phyloP scores from a whole-genome alignment of 306 rosid genomes.

The Cucurbita moschata region DNA sequence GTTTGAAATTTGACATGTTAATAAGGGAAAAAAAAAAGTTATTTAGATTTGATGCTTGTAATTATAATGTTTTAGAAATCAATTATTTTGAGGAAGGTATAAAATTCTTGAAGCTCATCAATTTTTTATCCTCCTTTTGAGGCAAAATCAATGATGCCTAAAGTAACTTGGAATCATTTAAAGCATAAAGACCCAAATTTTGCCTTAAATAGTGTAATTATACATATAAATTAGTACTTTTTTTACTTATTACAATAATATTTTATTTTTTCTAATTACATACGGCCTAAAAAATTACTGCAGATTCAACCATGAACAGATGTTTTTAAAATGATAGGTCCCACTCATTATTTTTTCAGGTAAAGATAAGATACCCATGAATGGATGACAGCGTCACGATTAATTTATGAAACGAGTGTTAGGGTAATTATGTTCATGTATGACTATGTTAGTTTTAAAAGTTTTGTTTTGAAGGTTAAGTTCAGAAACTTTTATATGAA shows the following conservation, averaged over 20 bases:
- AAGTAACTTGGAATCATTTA: constrained; percentile 3
- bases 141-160: not conserved
- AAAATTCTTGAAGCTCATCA: not conserved
- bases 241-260: not conserved
- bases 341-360: no score
- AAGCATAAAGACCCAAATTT: not conserved
- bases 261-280: no score
- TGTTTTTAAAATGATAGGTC: no score
- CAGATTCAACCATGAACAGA: no score
- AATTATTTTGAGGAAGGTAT: constrained; percentile 2
- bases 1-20: not conserved
- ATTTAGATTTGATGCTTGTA: not conserved
- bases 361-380: no score
- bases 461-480: no score
- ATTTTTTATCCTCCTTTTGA: not conserved
- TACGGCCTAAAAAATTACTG: no score
- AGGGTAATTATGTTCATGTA: no score
- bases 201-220: not conserved
- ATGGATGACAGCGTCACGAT: no score
- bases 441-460: no score
- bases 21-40: not conserved
- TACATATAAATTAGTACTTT: not conserved
- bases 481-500: no score
- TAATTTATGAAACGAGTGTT: no score
- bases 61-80: not conserved